Conservation (phyloP, 176 grass and related monocot genomes). For the Phoenix dactylifera region DNA sequence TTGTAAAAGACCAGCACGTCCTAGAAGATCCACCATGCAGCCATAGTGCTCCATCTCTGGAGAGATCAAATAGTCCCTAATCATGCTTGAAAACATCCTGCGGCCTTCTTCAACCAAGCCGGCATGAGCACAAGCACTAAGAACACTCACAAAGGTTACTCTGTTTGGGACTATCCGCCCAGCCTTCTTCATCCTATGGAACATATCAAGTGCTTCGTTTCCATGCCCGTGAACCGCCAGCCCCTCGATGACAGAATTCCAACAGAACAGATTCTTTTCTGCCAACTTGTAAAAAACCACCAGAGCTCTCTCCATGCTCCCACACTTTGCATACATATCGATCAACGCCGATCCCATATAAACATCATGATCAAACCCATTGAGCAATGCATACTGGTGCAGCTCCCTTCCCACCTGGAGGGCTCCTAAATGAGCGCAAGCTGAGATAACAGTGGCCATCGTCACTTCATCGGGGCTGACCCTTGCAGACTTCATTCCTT, state of each 20-base stretch:
- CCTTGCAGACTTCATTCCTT: constrained; percentile 10
- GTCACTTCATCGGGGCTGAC: constrained; percentile 14
- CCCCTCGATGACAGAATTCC: constrained; percentile 24
- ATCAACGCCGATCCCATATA: constrained; percentile 16
- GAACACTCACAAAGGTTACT: constrained; percentile 21
- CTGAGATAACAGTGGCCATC: constrained; percentile 12
- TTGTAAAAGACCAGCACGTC: constrained; percentile 13
- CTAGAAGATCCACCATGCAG: constrained; percentile 24
- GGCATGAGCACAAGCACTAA: constrained; percentile 13
- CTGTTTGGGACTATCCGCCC: not conserved
- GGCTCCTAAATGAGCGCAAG: constrained; percentile 22
- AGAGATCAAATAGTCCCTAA: not conserved
- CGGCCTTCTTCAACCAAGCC: constrained; percentile 11
- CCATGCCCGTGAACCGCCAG: constrained; percentile 9
- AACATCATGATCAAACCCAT: constrained; percentile 7
- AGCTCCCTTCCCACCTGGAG: constrained; percentile 16
- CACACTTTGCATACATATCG: constrained; percentile 27
- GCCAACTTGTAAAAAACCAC: constrained; percentile 21
- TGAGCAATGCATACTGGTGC: constrained; percentile 6
- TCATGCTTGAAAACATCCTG: constrained; percentile 12
- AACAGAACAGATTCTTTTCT: constrained; percentile 23
- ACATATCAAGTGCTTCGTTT: constrained; percentile 2
- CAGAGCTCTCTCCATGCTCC: constrained; percentile 13
- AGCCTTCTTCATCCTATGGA: constrained; percentile 11
- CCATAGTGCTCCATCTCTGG: constrained; percentile 19